These are phyloP conservation scores for Lotmaria passim DNA, from an alignment of 208 protist species.

Conservation along the genomic window DNA sequence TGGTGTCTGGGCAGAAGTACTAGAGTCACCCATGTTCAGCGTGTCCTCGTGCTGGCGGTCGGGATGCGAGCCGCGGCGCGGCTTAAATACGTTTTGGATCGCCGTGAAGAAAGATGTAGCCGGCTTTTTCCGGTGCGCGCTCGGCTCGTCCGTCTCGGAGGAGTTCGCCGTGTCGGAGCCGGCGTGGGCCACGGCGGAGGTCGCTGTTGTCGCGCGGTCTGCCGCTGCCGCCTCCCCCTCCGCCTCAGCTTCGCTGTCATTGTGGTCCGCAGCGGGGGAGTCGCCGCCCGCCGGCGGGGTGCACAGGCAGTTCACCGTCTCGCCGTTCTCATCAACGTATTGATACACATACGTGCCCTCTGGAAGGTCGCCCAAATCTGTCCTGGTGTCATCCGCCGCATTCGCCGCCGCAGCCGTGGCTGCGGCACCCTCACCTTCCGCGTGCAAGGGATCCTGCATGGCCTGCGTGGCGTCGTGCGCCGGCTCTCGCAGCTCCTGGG, in stretches of 20 bases:
- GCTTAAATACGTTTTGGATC: conserved; percentile 27
- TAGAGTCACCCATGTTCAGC: conserved; percentile 2
- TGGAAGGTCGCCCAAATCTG: not conserved
- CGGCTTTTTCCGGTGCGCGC: conserved; percentile 14
- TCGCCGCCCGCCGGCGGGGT: conserved; percentile 20
- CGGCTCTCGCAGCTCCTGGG: conserved; percentile 32
- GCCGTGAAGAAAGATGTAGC: conserved; percentile 16
- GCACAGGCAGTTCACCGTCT: conserved; percentile 42
- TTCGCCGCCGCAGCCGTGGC: not conserved
- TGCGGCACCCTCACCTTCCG: not conserved
- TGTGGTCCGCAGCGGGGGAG: conserved; percentile 6
- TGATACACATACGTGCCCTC: conserved; percentile 34
- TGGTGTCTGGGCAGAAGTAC: not conserved
- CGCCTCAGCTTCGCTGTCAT: no score
- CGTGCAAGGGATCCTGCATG: conserved; percentile 3
- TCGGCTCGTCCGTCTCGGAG: conserved; percentile 6
- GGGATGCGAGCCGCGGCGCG: conserved; percentile 8
- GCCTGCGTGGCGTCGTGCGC: conserved; percentile 20
- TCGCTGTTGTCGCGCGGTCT: not conserved
- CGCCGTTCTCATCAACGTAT: conserved; percentile 47
- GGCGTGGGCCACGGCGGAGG: conserved; percentile 7
- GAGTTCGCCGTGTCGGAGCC: conserved; percentile 15
- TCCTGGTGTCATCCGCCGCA: no score
- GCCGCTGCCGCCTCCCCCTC: not conserved
- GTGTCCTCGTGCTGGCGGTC: conserved; percentile 20